A percentile compares a stretch with the other conserved stretches of the same genome.
phyloP scores from a whole-genome alignment of 1,284 basidiomycete species.

The Puccinia polysora region DNA sequence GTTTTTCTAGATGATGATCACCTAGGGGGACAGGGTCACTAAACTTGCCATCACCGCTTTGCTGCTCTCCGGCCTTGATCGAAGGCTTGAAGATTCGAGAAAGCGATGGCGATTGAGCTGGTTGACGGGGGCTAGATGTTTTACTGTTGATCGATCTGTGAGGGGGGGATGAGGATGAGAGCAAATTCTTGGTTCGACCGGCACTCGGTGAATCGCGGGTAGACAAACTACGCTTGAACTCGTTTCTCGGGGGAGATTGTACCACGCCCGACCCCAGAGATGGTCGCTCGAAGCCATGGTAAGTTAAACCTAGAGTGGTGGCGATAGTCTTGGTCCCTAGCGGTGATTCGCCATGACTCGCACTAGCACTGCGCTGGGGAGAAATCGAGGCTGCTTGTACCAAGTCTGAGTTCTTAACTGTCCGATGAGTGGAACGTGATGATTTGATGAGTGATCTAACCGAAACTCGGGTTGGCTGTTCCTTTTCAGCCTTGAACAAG shows the following conservation, averaged over 20 bases:
- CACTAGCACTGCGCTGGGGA: slow-evolving; percentile 14
- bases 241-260: slow-evolving; percentile 18
- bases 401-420: not conserved
- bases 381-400: not conserved
- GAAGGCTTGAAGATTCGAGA: slow-evolving; percentile 14
- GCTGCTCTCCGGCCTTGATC: slow-evolving; percentile 44
- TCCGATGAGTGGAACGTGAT: slow-evolving; percentile 9
- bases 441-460: slow-evolving; percentile 42
- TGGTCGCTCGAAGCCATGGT: slow-evolving; percentile 5
- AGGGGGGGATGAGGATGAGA: slow-evolving; percentile 31
- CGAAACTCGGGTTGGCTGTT: slow-evolving; percentile 22
- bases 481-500: slow-evolving; percentile 48
- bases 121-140: slow-evolving; percentile 54
- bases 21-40: slow-evolving; percentile 39
- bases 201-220: not conserved
- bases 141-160: slow-evolving; percentile 49
- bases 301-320: not conserved
- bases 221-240: slow-evolving; percentile 4
- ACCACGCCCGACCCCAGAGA: too few relatives aligned
- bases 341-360: not conserved
- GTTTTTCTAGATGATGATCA: slow-evolving; percentile 56
- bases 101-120: not conserved
- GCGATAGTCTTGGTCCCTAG: not conserved
- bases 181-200: slow-evolving; percentile 10
- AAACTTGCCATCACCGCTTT: slow-evolving; percentile 43